A percentile compares a stretch with the other conserved stretches of the same genome.
Conservation (phyloP, 768 basidiomycete genomes). For the Tubosaeta brunneosetosa region DNA sequence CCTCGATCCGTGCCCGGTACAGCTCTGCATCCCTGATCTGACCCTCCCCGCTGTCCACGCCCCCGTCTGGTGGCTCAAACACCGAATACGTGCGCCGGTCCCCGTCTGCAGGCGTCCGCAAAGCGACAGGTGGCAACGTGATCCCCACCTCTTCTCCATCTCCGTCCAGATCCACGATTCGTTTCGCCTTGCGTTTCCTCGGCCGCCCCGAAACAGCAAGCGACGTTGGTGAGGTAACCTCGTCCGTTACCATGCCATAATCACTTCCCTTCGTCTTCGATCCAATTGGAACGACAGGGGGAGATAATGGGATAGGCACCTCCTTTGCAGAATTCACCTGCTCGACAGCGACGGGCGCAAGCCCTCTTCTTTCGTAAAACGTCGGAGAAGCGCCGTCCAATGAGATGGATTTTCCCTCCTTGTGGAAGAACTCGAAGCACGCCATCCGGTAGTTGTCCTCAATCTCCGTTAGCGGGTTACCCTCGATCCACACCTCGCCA, state of each 20-base stretch:
- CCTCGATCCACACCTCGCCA: conserved; percentile 74
- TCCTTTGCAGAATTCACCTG: conserved; percentile 51
- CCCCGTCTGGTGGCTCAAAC: conserved; percentile 47
- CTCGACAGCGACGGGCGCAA: conserved; percentile 45
- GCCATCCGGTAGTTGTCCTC: conserved; percentile 68
- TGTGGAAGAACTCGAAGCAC: conserved; percentile 81
- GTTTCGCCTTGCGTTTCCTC: conserved; percentile 60
- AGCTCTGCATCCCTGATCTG: conserved; percentile 57
- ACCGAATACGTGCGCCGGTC: conserved; percentile 32
- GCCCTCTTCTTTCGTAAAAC: conserved; percentile 64
- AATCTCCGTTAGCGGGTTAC: conserved; percentile 73
- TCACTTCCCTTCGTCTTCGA: conserved; percentile 13
- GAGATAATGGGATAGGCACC: conserved; percentile 48
- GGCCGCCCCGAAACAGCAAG: conserved; percentile 42
- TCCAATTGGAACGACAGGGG: conserved; percentile 58
- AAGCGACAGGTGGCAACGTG: background rate
- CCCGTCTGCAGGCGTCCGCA: conserved; percentile 3
- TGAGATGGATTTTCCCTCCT: conserved; percentile 73
- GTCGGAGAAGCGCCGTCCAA: conserved; percentile 71
- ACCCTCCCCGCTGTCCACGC: conserved; percentile 6
- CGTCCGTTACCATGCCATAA: conserved; percentile 18
- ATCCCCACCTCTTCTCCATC: conserved; percentile 32
- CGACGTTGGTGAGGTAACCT: conserved; percentile 37
- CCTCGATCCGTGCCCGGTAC: conserved; percentile 75
- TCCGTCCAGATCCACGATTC: conserved; percentile 76